Evolutionary conservation across 176 grass and related monocot genomes (phyloP).

Genomic region (Phyllostachys edulis): DNA sequence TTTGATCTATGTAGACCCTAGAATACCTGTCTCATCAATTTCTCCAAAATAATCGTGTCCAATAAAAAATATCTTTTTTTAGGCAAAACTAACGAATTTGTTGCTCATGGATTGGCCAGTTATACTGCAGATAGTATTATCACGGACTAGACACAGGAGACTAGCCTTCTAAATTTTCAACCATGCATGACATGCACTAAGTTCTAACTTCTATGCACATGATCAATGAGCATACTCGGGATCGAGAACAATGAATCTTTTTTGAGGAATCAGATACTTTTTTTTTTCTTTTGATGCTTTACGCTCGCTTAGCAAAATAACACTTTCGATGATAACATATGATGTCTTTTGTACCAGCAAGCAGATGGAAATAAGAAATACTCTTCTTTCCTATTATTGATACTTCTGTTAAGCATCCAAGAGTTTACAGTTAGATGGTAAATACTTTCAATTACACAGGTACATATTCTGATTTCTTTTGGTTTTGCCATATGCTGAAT

Average conservation of each 20-base stretch:
- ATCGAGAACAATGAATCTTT: background rate
- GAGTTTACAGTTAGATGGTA: conserved; percentile 26
- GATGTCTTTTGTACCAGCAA: background rate
- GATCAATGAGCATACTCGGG: background rate
- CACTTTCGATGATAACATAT: background rate
- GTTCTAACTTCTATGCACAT: conserved; percentile 17
- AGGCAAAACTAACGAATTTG: background rate
- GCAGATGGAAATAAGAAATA: background rate
- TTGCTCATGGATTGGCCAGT: background rate
- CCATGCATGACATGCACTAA: background rate
- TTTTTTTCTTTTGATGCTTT: background rate
- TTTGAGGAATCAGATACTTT: background rate
- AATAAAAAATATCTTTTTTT: background rate
- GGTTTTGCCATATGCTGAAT: background rate
- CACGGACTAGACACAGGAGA: background rate
- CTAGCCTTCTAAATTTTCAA: background rate
- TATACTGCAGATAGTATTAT: background rate
- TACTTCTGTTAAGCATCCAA: conserved; percentile 5
- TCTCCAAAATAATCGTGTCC: background rate
- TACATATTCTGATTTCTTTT: conserved; percentile 2
- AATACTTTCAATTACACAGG: conserved; percentile 30
- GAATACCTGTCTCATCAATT: background rate
- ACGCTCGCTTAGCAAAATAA: conserved; percentile 2
- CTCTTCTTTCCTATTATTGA: conserved; percentile 39
- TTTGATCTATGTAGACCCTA: too few species aligned